Evolutionary conservation across 768 basidiomycete species (phyloP), one percentile per base, ranked within the genome.

Genomic region (Stropharia rugosoannulata): DNA sequence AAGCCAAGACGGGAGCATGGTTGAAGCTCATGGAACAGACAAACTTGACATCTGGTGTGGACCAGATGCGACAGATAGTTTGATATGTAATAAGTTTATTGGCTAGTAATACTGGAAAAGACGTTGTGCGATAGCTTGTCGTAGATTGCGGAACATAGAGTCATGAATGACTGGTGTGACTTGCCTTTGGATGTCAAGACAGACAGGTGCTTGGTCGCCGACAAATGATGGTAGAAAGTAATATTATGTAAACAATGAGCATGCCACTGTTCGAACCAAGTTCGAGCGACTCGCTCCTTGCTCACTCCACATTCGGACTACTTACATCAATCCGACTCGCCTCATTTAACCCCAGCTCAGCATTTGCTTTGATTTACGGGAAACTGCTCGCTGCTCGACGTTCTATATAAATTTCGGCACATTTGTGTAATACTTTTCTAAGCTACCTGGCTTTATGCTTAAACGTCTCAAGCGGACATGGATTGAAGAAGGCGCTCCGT

Each of bases 391-490:
- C 29, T 32, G 9, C 2, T 32, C 29, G 29, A 32, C 29, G 29
- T 7, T 10, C 29, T 32, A 10, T 32, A 18, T 37, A n/a, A n/a
- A 25, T 7, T 36, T 37, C n/a, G 16, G 11, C 13, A 35, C 36
- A 16, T 47, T 7, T n/a, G n/a, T 8, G 11, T 41, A n/a, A 18
- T 27, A 45, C 15, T 13, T 22, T 42, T 51, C 16, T 22, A 35
- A 27, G 29, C 9, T 25, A 25, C n/a, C 13, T 13, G 10, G 15
- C 15, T 22, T 12, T 15, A 84, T 83, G 82, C 66, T 82, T 58
- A 80, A 77, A 45, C 66, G 79, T 45, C 80, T 80, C 75, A 80
- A 79, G 60, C 67, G 78, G 55, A 75, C 77, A 50, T 81, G 79
- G 77, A 75, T 71, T 62, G 71, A 73, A 42, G 68, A 70, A 54